Base-by-base conservation (phyloP, 441 rosid species). In the Populus hybrid region DNA sequence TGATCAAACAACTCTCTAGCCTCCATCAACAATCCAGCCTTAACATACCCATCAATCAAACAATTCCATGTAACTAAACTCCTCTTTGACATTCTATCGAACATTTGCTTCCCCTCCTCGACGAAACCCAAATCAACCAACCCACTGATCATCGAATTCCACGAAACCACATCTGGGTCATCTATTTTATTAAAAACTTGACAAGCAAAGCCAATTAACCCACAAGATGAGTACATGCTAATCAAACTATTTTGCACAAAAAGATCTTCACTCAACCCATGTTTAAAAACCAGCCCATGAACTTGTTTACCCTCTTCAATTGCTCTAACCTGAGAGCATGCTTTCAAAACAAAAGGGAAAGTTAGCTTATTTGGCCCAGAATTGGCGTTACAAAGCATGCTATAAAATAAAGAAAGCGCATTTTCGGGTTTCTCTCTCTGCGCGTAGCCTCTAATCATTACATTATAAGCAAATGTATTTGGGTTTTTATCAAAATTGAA, bases 381-480 rank as follows among this genome's bases (percentile, higher is more conserved):
- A 53, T 72, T 72, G 71, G 68, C 72, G 36, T 72, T 24, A 67
- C 36, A 73, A 59, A 78, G 68, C 76, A 78, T 72, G 35, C 70
- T 18, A 53, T 72, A 35, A 50, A 78, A 72, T 36, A 78, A 72
- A 78, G 72, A 57, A 19, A 72, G 72, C 26, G 63, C 76, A 28
- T 18, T 67, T 53, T 78, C 73, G 9, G 76, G 61, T 3, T 72
- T 26, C 4, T 72, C 73, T n/a, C 72, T 78, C 72, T 72, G 76
- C 14, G 63, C 72, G 40, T 72, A 78, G 73, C 80, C 76, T 72
- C 80, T 34, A 32, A 72, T 77, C 30, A 77, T 66, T 57, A 77
- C 79, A 61, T 77, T 78, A 24, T 78, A 78, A 53, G 80, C 65
- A 73, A 78, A 78, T 18, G 80, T 24, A 72, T 78, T 78, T 9